Conservation (phyloP, 345 rosid species). For the Dipteronia dyeriana region DNA sequence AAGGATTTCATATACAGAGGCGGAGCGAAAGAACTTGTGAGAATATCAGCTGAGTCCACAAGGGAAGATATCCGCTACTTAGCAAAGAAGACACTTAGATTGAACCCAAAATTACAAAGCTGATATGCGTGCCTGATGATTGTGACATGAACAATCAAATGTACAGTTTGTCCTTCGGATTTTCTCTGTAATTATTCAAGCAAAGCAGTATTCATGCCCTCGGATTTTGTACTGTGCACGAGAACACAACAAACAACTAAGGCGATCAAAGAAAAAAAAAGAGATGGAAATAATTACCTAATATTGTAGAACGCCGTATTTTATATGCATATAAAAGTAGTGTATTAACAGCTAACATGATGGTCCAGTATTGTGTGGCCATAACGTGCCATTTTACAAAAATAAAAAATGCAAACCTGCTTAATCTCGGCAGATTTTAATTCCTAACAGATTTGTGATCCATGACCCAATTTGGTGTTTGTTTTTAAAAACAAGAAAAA, state of each 20-base stretch:
- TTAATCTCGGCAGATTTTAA: too few relatives aligned
- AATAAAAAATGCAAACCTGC: too few relatives aligned
- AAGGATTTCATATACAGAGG: conserved; percentile 63
- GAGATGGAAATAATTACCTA: neutral
- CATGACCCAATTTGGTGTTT: too few relatives aligned
- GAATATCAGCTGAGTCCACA: conserved; percentile 74
- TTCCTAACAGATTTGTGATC: too few relatives aligned
- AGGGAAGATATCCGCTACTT: conserved; percentile 88
- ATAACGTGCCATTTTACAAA: too few relatives aligned
- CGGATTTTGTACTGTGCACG: neutral
- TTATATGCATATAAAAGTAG: too few relatives aligned
- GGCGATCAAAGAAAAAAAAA: neutral
- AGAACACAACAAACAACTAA: neutral
- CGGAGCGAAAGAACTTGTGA: conserved; percentile 55
- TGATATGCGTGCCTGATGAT: conserved; percentile 17
- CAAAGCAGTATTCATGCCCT: neutral
- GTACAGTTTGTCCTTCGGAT: neutral
- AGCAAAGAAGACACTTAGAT: conserved; percentile 77
- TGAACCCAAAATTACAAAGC: conserved; percentile 43
- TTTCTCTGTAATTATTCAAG: neutral
- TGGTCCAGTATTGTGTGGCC: too few relatives aligned
- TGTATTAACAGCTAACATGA: too few relatives aligned
- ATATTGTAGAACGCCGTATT: too few relatives aligned
- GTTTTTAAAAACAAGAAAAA: too few relatives aligned
- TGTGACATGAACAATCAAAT: conserved; percentile 4